Evolutionary conservation across 345 rosid genomes (phyloP), one percentile per base, ranked within the genome.

Genomic region (Leavenworthia alabamica): DNA sequence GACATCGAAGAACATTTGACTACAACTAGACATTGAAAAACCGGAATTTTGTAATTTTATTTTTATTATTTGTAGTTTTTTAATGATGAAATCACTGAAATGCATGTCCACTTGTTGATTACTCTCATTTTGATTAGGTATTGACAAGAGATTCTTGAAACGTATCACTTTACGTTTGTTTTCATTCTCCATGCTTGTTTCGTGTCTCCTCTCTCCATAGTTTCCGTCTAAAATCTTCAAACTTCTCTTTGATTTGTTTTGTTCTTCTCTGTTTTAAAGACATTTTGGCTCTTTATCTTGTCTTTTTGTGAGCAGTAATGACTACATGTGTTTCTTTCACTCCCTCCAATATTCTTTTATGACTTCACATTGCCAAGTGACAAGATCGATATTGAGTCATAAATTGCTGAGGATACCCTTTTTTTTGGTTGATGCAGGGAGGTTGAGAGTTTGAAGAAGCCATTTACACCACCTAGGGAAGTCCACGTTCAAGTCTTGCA

Each of bases 401-500:
- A 23, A 52, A 15, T 67, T 56, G 51, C 47, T 57, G 29, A 64
- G 10, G 22, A 5, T 32, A 32, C 47, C 31, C 35, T 3, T 23
- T 40, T 22, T 20, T 11, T 44, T 31, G 26, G 46, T 64, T 61
- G 8, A 61, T 73, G 72, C 75, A 92, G 98, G 77, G 90, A 81
- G 55, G 83, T 82, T 50, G 93, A 80, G 66, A 83, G 49, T 73
- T 50, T 73, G 64, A 89, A 82, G 82, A 85, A 83, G 79, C 86
- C 94, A 58, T 86, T 78, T 52, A 81, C 73, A 44, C 97, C 96
- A 17, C 97, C 91, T 13, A 74, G 70, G 52, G 94, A 89, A 78
- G 83, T 73, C 29, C 97, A 92, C 56, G 82, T 80, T 67, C 97
- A 93, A 75, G 94, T 85, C 48, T 79, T 91, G 37, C 98, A 92